Percentiles rank a stretch among this genome's conserved stretches.
phyloP scores from a whole-genome alignment of 164 flowering plant species.

The Aristolochia contorta region DNA sequence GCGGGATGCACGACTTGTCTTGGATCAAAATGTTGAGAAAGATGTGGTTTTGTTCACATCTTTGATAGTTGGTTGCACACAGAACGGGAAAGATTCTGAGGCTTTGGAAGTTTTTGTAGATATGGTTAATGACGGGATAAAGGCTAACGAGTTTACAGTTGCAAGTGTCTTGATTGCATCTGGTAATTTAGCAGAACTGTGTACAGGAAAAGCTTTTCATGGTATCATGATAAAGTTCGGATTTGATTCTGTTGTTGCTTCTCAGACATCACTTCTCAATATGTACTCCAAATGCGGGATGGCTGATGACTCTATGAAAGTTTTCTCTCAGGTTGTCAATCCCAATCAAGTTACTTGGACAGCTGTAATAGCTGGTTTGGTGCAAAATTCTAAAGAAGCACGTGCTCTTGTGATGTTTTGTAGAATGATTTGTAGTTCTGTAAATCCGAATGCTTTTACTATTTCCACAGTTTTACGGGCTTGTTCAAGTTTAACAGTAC shows the following conservation, averaged over 20 bases:
- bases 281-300: constrained; percentile 54
- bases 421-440: constrained; percentile 29
- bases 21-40: constrained; percentile 27
- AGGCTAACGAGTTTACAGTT: constrained; percentile 43
- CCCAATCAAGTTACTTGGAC: constrained; percentile 58
- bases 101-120: constrained; percentile 32
- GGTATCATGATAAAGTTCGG: constrained; percentile 33
- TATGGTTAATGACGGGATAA: constrained; percentile 31
- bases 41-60: constrained; percentile 50
- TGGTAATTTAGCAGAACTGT: constrained; percentile 28
- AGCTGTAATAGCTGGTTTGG: constrained; percentile 40
- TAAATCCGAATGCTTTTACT: constrained; percentile 38
- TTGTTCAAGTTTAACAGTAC: constrained; percentile 40
- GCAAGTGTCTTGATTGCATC: constrained; percentile 43
- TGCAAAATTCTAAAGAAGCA: constrained; percentile 45
- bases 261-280: constrained; percentile 48
- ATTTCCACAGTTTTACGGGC: constrained; percentile 36
- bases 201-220: constrained; percentile 37
- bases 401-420: constrained; percentile 29
- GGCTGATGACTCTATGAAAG: constrained; percentile 33
- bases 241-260: constrained; percentile 24
- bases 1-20: constrained; percentile 33
- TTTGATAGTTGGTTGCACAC: constrained; percentile 52
- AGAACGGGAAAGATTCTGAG: constrained; percentile 26
- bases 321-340: constrained; percentile 24